Evolutionary conservation across 139 green algal genomes (phyloP).

Genomic region (Micromonas pusilla): DNA sequence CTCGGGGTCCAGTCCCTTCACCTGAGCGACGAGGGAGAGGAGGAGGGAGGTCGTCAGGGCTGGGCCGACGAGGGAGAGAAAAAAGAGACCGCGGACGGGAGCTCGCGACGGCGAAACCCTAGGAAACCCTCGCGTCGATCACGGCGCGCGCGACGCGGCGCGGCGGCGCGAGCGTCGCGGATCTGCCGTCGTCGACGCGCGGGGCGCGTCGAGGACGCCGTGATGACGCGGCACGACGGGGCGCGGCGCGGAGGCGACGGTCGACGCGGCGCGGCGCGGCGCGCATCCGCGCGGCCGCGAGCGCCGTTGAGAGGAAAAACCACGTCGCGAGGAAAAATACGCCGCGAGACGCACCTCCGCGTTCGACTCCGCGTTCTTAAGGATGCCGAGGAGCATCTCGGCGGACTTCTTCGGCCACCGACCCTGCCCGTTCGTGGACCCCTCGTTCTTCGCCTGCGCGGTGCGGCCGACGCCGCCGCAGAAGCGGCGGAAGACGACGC

Average conservation of each 20-base stretch:
- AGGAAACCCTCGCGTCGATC: neutral
- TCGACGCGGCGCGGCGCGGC: no score
- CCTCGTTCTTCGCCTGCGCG: constrained; percentile 73
- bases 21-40: constrained; percentile 43
- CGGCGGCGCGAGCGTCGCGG: neutral
- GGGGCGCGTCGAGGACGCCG: no score
- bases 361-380: constrained; percentile 99
- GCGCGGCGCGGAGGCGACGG: no score
- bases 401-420: constrained; percentile 93
- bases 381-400: constrained; percentile 88
- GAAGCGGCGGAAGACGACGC: constrained; percentile 91
- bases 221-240: no score
- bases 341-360: constrained; percentile 86
- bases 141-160: no score
- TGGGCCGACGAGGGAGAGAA: neutral
- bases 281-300: no score
- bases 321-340: no score
- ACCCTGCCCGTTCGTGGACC: constrained; percentile 74
- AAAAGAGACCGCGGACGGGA: neutral
- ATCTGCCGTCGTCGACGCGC: neutral
- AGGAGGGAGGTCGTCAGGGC: neutral
- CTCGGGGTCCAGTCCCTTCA: constrained; percentile 94
- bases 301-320: no score
- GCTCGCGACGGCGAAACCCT: neutral
- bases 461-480: constrained; percentile 77